Evolutionary conservation across 805 yeast species (phyloP).

Genomic region (Cyberlindnera mycetangii): DNA sequence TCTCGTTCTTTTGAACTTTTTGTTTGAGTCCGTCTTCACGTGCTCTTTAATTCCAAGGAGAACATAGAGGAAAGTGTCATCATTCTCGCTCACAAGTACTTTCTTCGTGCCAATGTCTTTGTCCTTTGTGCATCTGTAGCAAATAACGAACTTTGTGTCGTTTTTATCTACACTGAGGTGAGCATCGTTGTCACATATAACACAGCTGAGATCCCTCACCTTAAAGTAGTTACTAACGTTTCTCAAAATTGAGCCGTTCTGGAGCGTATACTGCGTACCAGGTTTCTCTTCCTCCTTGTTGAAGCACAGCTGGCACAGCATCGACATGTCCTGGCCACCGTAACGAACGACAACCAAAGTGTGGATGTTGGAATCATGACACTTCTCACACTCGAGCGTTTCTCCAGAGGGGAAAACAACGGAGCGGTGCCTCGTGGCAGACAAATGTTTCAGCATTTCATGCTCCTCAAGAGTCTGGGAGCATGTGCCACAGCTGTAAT

Average conservation of each 20-base stretch:
- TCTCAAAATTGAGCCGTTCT: constrained; percentile 54
- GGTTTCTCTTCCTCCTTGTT: constrained; percentile 42
- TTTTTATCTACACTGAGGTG: constrained; percentile 36
- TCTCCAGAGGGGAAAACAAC: constrained; percentile 38
- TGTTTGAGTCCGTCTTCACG: constrained; percentile 12
- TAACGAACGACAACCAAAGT: constrained; percentile 47
- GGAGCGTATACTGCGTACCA: constrained; percentile 46
- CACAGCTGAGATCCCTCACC: constrained; percentile 51
- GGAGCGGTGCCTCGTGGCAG: constrained; percentile 51
- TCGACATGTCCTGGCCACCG: constrained; percentile 53
- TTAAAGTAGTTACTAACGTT: constrained; percentile 45
- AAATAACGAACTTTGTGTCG: constrained; percentile 32
- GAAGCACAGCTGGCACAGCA: constrained; percentile 47
- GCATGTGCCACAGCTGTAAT: constrained; percentile 47
- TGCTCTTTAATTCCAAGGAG: constrained; percentile 47
- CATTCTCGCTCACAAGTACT: constrained; percentile 41
- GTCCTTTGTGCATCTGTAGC: constrained; percentile 41
- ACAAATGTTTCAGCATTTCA: constrained; percentile 49
- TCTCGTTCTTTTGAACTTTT: constrained; percentile 28
- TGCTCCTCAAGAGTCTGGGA: constrained; percentile 32
- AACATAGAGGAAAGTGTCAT: constrained; percentile 44
- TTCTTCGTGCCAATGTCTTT: constrained; percentile 14
- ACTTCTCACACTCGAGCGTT: constrained; percentile 51
- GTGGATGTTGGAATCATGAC: constrained; percentile 52
- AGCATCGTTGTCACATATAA: constrained; percentile 40